phyloP scores from a whole-genome alignment of 78 protist species.

The Dictyostelium capitatum region DNA sequence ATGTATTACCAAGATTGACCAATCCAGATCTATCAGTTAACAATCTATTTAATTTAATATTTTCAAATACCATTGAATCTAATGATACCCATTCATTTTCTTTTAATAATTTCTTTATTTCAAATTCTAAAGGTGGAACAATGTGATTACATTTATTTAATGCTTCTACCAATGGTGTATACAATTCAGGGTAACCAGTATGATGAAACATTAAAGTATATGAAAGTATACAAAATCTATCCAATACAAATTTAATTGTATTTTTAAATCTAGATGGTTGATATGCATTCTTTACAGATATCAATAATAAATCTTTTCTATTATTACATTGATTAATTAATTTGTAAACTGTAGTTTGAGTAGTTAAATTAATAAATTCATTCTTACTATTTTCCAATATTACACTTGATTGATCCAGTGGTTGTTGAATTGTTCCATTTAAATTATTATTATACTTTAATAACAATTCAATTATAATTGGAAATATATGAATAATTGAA shows the following conservation, averaged over 20 bases:
- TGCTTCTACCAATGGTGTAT: neutral
- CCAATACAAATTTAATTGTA: neutral
- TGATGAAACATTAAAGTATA: constrained; percentile 35
- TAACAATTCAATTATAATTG: constrained; percentile 20
- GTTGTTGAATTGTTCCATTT: neutral
- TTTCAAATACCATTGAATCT: constrained; percentile 27
- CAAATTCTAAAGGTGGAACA: constrained; percentile 14
- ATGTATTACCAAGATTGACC: constrained; percentile 76
- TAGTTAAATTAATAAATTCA: neutral
- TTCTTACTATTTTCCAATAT: neutral
- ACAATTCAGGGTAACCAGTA: constrained; percentile 51
- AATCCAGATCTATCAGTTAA: constrained; percentile 46
- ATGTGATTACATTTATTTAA: neutral
- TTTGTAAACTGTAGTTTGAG: neutral
- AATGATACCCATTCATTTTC: constrained; percentile 10
- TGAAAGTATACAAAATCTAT: constrained; percentile 14
- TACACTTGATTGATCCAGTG: neutral
- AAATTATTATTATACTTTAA: neutral
- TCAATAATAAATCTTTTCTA: constrained; percentile 25
- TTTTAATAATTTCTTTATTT: constrained; percentile 4
- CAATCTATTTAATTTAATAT: neutral
- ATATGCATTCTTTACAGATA: neutral
- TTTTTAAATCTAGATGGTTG: neutral
- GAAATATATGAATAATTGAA: constrained; percentile 19
- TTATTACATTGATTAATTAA: neutral